Evolutionary conservation across 2,329 filamentous ascomycete species (phyloP), one percentile per base, ranked within the genome.

Genomic region (Gaeumannomyces sp.): DNA sequence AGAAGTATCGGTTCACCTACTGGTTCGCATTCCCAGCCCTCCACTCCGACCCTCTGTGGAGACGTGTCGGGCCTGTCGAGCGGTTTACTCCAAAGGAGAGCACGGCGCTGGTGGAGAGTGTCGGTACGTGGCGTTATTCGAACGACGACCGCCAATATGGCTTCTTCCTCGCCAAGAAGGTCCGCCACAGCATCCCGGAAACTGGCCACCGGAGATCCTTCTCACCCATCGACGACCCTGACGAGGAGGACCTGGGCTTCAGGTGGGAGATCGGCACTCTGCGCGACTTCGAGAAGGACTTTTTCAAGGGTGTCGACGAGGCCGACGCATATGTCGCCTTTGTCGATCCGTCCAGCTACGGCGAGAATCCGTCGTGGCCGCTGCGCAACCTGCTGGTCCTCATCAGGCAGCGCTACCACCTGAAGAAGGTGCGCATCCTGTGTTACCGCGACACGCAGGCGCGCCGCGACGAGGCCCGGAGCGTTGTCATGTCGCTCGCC

Each of bases 1-100:
- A 99, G 76, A 97, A 96, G 74, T 98, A 98, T 79, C 92, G 89
- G 68, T 97, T 98, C 74, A 92, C 90, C n/a, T 98, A 98, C 78
- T 96, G 96, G 88, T 98, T 98, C 76, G 94, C 90, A 6, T 99
- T 96, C 72, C 95, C 95, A 1, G 93, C 94, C 22, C 83, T 99
- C 59, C 93, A 96, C 74, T 96, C 94, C 4, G 89, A 94, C 64
- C 92, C 92, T 1, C 81, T 84, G 33, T 99, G 95, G 95, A 89
- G 85, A 70, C 80, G 88, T 63, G 76, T 82, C 2, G 83, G 80
- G 2, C 80, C 80, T 11, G 79, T 85, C 61, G 77, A 80, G 64
- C 81, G 76, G 61, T 77, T 98, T 61, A 85, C 81, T 3, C 73
- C 83, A 2, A 80, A 84, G 67, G 94, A 98, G 76, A 94, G 89